phyloP scores from a whole-genome alignment of 345 rosid genomes.

The Rhodamnia argentea region DNA sequence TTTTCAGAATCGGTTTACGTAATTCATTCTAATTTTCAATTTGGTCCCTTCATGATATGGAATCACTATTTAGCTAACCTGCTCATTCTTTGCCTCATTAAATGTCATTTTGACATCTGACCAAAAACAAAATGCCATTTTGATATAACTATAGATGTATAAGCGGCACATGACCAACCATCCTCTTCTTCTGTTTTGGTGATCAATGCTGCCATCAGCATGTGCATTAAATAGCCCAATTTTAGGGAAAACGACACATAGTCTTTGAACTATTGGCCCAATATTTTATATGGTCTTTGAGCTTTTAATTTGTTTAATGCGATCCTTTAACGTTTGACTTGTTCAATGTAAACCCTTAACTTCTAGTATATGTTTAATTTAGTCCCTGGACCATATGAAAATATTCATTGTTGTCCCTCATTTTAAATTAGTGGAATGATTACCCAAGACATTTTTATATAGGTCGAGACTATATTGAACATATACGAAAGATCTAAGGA shows the following conservation, averaged over 20 bases:
- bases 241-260: not conserved
- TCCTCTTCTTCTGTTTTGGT: not conserved
- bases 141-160: not conserved
- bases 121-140: not conserved
- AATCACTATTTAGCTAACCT: not conserved
- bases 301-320: too few relatives aligned
- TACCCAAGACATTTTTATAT: too few relatives aligned
- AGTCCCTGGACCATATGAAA: too few relatives aligned
- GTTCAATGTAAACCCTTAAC: too few relatives aligned
- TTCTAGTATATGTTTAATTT: too few relatives aligned
- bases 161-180: not conserved
- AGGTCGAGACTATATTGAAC: too few relatives aligned
- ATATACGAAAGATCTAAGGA: too few relatives aligned
- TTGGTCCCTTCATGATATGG: not conserved
- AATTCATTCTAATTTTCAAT: not conserved
- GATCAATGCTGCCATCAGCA: not conserved
- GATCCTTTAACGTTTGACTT: too few relatives aligned
- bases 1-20: not conserved
- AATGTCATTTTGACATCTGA: not conserved
- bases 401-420: too few relatives aligned
- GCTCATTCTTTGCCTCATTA: not conserved
- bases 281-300: too few relatives aligned
- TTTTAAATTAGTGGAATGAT: too few relatives aligned
- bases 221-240: not conserved
- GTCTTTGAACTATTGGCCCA: too few relatives aligned